Evolutionary conservation across 2,329 filamentous ascomycete genomes (phyloP).

Genomic region (Aureobasidium melanogenum): DNA sequence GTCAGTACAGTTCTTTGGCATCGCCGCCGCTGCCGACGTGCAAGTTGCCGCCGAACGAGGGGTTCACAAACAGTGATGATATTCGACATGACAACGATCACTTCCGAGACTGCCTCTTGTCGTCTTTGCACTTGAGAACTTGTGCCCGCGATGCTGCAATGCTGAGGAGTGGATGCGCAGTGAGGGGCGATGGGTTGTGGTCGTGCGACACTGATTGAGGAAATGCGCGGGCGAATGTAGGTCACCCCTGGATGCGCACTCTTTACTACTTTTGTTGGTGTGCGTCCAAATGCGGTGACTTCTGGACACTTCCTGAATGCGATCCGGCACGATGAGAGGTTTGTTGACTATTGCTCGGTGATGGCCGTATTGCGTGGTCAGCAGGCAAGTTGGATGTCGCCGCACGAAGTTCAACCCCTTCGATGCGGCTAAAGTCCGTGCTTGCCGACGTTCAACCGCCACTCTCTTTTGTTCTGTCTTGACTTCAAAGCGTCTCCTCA

Average conservation of each 20-base stretch:
- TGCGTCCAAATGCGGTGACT: not conserved
- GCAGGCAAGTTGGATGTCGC: conserved; percentile 7
- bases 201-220: not conserved
- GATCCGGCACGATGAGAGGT: not conserved
- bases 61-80: conserved; percentile 14
- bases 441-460: not conserved
- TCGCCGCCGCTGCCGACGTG: not conserved
- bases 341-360: not conserved
- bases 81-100: conserved; percentile 15
- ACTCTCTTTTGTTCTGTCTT: not conserved
- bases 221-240: not conserved
- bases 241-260: not conserved
- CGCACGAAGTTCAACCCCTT: conserved; percentile 10
- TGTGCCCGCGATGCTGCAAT: not conserved
- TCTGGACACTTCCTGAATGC: not conserved
- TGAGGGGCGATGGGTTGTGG: not conserved
- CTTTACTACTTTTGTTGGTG: not conserved
- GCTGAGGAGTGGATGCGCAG: not conserved
- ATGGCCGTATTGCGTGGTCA: conserved; percentile 10
- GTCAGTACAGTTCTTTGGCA: not conserved
- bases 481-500: not conserved
- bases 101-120: not conserved
- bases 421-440: not conserved
- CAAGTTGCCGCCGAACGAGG: not conserved
- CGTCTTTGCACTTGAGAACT: not conserved